phyloP scores from a whole-genome alignment of 805 yeast species.

The Cyberlindnera xishuangbannaensis region DNA sequence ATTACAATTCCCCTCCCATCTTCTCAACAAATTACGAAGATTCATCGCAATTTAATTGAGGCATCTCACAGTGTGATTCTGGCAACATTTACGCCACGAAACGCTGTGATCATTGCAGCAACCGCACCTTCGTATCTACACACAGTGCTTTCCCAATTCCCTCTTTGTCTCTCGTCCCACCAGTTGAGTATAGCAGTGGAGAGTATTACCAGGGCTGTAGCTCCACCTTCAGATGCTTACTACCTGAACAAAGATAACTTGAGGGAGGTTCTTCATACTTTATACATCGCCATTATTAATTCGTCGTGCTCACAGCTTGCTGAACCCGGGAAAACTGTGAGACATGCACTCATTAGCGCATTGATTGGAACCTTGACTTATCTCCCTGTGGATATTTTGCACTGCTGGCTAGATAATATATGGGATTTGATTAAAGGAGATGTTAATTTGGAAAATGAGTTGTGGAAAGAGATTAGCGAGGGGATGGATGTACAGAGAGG shows the following conservation, averaged over 20 bases:
- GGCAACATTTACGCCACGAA: slow-evolving; percentile 25
- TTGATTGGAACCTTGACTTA: slow-evolving; percentile 50
- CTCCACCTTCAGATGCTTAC: slow-evolving; percentile 32
- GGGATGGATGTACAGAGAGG: slow-evolving; percentile 53
- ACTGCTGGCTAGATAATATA: slow-evolving; percentile 42
- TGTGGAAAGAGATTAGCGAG: slow-evolving; percentile 55
- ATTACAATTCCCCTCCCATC: slow-evolving; percentile 11
- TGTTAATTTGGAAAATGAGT: slow-evolving; percentile 29
- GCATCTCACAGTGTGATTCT: slow-evolving; percentile 59
- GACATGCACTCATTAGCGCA: slow-evolving; percentile 43
- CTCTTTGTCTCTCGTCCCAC: slow-evolving; percentile 41
- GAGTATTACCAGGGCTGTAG: slow-evolving; percentile 42
- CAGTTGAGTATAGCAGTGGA: slow-evolving; percentile 56
- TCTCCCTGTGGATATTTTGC: slow-evolving; percentile 37
- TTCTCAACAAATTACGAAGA: slow-evolving; percentile 20
- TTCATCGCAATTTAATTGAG: slow-evolving; percentile 32
- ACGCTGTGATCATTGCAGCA: slow-evolving; percentile 18
- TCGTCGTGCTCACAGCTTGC: no score
- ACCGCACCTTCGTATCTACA: slow-evolving; percentile 37
- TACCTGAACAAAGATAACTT: slow-evolving; percentile 24
- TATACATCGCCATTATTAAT: slow-evolving; percentile 37
- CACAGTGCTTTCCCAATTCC: slow-evolving; percentile 50
- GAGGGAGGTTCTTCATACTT: slow-evolving; percentile 34
- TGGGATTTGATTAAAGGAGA: slow-evolving; percentile 29
- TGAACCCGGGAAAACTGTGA: slow-evolving; percentile 29